phyloP scores from a whole-genome alignment of 805 yeast genomes.

The Saturnispora hagleri region DNA sequence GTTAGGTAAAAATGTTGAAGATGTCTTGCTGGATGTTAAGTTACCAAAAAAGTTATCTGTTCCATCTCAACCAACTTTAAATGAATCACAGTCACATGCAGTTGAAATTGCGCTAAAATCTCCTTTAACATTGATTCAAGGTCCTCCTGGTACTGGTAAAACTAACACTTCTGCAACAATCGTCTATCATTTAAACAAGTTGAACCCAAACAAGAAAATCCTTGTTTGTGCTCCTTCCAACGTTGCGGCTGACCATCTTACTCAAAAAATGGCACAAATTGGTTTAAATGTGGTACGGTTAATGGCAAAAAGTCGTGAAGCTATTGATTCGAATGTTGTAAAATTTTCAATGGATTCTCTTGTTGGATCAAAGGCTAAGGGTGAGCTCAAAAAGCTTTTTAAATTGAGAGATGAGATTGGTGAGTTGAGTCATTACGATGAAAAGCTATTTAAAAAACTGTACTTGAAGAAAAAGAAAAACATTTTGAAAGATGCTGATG shows the following conservation, averaged over 20 bases:
- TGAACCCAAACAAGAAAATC: constrained; percentile 48
- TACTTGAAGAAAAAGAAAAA: constrained; percentile 32
- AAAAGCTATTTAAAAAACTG: constrained; percentile 29
- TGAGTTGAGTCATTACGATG: constrained; percentile 52
- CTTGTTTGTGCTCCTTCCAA: constrained; percentile 94
- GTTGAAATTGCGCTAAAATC: constrained; percentile 56
- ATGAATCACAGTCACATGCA: constrained; percentile 72
- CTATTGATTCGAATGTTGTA: constrained; percentile 56
- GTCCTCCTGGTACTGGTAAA: constrained; percentile 96
- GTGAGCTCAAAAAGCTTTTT: constrained; percentile 49
- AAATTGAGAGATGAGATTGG: constrained; percentile 56
- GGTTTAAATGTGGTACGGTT: constrained; percentile 75
- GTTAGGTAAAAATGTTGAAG: constrained; percentile 69
- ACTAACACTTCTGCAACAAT: constrained; percentile 90
- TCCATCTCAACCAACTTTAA: constrained; percentile 60
- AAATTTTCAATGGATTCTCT: constrained; percentile 48
- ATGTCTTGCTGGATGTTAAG: constrained; percentile 50
- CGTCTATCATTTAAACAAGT: constrained; percentile 60
- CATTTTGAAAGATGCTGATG: constrained; percentile 48
- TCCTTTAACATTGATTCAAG: constrained; percentile 80
- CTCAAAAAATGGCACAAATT: constrained; percentile 56
- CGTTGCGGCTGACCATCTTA: constrained; percentile 88
- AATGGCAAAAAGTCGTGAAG: constrained; percentile 71
- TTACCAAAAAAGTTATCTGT: constrained; percentile 55
- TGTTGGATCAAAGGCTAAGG: constrained; percentile 40